Conservation (phyloP, 371 early-diverging fungal species). For the Syncephalastrum sp. region DNA sequence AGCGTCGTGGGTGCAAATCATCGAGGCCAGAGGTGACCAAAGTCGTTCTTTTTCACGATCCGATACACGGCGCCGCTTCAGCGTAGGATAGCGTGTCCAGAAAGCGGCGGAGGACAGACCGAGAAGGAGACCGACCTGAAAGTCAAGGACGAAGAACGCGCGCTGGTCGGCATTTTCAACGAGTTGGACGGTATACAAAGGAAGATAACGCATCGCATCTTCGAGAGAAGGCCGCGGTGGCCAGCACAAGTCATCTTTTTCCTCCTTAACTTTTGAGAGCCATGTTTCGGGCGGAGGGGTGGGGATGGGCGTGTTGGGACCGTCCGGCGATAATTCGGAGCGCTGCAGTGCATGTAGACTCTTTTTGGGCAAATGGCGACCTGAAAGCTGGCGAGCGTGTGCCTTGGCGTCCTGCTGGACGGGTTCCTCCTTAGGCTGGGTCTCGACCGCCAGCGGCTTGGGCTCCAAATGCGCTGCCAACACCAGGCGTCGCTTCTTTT, state of each 20-base stretch:
- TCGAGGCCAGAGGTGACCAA: constrained; percentile 68
- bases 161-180: constrained; percentile 8
- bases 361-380: constrained; percentile 40
- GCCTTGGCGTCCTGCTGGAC: constrained; percentile 11
- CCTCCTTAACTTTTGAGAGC: constrained; percentile 35
- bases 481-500: constrained; percentile 31
- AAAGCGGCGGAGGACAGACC: constrained; percentile 49
- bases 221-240: constrained; percentile 19
- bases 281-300: constrained; percentile 48
- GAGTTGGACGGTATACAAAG: constrained; percentile 44
- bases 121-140: constrained; percentile 63
- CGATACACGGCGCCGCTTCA: constrained; percentile 53
- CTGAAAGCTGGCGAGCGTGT: constrained; percentile 37
- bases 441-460: background rate
- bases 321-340: constrained; percentile 32
- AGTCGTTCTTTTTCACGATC: constrained; percentile 64
- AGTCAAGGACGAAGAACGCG: constrained; percentile 64
- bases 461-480: constrained; percentile 28
- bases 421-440: background rate
- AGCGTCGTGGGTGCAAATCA: constrained; percentile 52
- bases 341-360: constrained; percentile 22
- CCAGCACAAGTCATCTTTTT: constrained; percentile 20
- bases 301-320: constrained; percentile 45
- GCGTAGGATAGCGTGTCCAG: constrained; percentile 56
- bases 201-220: constrained; percentile 57